Conservation (phyloP, 2,329 filamentous ascomycete genomes). For the Talaromyces sp. region DNA sequence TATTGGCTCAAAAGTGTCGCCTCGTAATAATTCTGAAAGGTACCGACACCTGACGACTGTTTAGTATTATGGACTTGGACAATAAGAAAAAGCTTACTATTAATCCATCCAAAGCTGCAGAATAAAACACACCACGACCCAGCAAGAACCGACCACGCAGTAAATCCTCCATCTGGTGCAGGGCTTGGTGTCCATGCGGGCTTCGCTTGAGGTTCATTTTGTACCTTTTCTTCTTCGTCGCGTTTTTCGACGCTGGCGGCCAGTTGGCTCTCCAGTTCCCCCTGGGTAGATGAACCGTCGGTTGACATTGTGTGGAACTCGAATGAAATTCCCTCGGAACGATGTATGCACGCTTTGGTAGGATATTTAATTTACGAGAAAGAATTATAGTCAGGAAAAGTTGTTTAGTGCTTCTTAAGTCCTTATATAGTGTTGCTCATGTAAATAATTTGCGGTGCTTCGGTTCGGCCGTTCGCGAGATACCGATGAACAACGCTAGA, state of each 20-base stretch:
- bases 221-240: neutral
- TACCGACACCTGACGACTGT: constrained; percentile 42
- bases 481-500: neutral
- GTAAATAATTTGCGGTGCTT: neutral
- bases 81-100: constrained; percentile 35
- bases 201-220: neutral
- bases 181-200: neutral
- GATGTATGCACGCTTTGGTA: no score
- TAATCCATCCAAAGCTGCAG: constrained; percentile 48
- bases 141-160: constrained; percentile 2
- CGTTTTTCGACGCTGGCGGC: neutral
- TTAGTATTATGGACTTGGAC: neutral
- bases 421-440: neutral
- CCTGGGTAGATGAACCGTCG: neutral
- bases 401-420: neutral
- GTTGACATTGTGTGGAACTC: neutral
- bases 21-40: constrained; percentile 61
- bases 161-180: constrained; percentile 8
- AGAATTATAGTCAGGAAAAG: neutral
- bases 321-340: neutral
- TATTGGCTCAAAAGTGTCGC: constrained; percentile 47
- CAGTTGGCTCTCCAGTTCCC: neutral
- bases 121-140: constrained; percentile 27
- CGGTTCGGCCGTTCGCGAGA: constrained; percentile 1
- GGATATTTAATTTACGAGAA: neutral